A percentile compares a stretch with the other conserved stretches of the same genome.
These are phyloP conservation scores for Graphilbum ipis-grandicollis DNA, from an alignment of 2,329 filamentous ascomycete species.

Conservation along the genomic window DNA sequence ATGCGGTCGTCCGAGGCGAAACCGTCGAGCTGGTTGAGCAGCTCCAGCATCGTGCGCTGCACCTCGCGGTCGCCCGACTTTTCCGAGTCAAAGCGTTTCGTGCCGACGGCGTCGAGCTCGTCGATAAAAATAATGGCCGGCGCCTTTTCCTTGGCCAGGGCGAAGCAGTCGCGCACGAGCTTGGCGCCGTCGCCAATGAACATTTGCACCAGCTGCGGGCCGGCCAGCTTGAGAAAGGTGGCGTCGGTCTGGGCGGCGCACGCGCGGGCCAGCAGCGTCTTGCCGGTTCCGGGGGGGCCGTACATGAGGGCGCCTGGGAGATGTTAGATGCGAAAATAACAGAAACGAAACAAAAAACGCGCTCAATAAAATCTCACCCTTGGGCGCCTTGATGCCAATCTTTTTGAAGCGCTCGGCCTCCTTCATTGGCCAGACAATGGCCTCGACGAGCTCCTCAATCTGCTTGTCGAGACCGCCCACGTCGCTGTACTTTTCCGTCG, in stretches of 20 bases:
- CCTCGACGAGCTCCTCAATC: slow-evolving; percentile 96
- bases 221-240: slow-evolving; percentile 95
- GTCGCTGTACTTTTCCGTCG: slow-evolving; percentile 96
- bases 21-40: slow-evolving; percentile 94
- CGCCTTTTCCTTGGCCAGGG: slow-evolving; percentile 94
- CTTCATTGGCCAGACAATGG: slow-evolving; percentile 99
- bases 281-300: slow-evolving; percentile 77
- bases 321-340: background rate
- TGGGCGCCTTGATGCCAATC: slow-evolving; percentile 98
- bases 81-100: slow-evolving; percentile 96
- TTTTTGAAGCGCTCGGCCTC: slow-evolving; percentile 98
- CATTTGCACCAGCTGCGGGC: slow-evolving; percentile 97
- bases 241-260: slow-evolving; percentile 97
- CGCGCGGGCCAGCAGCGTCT: slow-evolving; percentile 82
- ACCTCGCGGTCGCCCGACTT: slow-evolving; percentile 97
- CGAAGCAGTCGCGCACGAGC: slow-evolving; percentile 92
- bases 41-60: slow-evolving; percentile 95
- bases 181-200: slow-evolving; percentile 98
- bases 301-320: slow-evolving; percentile 85
- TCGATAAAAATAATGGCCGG: slow-evolving; percentile 99
- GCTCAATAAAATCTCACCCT: too few relatives aligned
- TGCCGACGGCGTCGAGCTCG: slow-evolving; percentile 94
- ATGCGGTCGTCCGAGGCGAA: slow-evolving; percentile 95
- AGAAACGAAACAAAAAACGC: too few relatives aligned
- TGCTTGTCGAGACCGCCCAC: slow-evolving; percentile 97